phyloP scores from a whole-genome alignment of 73 alveolate species.

The Durusdinium trenchii region DNA sequence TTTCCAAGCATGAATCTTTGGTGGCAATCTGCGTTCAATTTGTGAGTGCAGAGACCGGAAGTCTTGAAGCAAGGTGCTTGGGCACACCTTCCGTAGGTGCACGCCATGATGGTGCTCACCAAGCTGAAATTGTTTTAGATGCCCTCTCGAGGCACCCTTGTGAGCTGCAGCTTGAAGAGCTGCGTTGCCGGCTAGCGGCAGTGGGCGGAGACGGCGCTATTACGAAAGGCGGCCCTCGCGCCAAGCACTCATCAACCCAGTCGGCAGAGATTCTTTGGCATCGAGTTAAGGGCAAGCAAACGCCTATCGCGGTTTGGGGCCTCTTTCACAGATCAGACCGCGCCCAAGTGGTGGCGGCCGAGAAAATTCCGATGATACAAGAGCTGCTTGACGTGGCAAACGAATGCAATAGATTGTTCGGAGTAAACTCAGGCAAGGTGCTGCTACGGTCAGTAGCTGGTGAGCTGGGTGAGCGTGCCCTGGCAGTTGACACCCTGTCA shows the following conservation, averaged over 20 bases:
- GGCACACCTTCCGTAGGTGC: background rate
- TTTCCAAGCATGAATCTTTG: background rate
- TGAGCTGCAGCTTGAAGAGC: background rate
- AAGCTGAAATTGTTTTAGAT: background rate
- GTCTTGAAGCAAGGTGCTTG: background rate
- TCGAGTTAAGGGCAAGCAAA: background rate
- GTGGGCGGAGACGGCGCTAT: background rate
- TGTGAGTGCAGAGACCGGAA: background rate
- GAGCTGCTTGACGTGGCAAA: background rate
- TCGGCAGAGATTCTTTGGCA: background rate
- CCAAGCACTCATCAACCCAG: background rate
- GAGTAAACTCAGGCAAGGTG: conserved; percentile 1
- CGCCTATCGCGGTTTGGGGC: background rate
- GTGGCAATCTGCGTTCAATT: background rate
- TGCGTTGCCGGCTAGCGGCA: background rate
- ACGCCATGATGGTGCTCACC: background rate
- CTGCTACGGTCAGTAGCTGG: background rate
- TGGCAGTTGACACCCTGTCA: background rate
- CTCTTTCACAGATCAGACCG: background rate
- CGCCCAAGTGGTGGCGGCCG: background rate
- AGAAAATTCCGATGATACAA: background rate
- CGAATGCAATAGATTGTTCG: conserved; percentile 12
- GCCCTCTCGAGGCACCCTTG: background rate
- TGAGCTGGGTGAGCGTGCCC: background rate
- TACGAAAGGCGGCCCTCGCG: background rate